These are phyloP conservation scores for Geotrichum candidum DNA, from an alignment of 1,139 yeast species.

Conservation along the genomic window DNA sequence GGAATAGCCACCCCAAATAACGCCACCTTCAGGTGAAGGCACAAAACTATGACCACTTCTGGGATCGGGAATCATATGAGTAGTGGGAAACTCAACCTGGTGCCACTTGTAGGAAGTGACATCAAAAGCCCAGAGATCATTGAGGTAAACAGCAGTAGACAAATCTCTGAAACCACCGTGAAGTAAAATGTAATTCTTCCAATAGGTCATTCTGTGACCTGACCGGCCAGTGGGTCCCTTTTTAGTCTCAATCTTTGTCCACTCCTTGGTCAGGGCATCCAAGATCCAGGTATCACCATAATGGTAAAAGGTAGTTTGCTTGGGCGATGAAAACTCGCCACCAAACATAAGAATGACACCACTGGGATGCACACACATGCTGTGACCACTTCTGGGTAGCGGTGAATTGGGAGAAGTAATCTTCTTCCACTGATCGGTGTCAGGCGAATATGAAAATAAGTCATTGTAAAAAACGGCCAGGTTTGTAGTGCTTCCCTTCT, in stretches of 20 bases:
- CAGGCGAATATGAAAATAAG: constrained; percentile 63
- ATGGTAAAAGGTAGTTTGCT: constrained; percentile 92
- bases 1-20: constrained; percentile 89
- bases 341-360: constrained; percentile 85
- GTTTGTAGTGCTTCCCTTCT: constrained; percentile 36
- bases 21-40: constrained; percentile 78
- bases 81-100: constrained; percentile 80
- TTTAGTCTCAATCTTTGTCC: constrained; percentile 78
- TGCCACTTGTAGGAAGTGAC: constrained; percentile 85
- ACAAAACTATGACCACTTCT: constrained; percentile 89
- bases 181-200: constrained; percentile 83
- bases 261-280: constrained; percentile 77
- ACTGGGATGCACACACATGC: constrained; percentile 89
- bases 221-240: constrained; percentile 81
- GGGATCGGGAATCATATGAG: constrained; percentile 79
- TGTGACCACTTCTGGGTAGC: constrained; percentile 87
- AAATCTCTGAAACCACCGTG: constrained; percentile 93
- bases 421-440: constrained; percentile 76
- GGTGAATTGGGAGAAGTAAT: constrained; percentile 82
- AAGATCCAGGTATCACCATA: constrained; percentile 94
- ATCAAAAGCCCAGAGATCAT: constrained; percentile 91
- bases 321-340: constrained; percentile 95
- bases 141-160: constrained; percentile 71
- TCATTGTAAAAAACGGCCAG: constrained; percentile 76
- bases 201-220: constrained; percentile 82